phyloP scores from a whole-genome alignment of 495 filamentous ascomycete genomes.

The Penicillium crystallinum region DNA sequence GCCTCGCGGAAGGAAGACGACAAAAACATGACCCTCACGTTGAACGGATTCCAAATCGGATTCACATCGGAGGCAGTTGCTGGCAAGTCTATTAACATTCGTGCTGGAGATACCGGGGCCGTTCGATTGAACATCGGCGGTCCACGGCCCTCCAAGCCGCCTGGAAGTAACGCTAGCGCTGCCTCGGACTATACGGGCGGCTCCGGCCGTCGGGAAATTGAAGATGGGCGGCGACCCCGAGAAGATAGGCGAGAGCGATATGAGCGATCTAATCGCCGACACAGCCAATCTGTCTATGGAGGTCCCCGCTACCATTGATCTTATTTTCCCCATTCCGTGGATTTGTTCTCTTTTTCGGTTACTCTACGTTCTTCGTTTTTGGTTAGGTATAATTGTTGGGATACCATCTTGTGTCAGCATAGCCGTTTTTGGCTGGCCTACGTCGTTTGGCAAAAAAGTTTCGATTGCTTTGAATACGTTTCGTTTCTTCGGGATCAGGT shows the following conservation, averaged over 20 bases:
- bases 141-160: constrained; percentile 31
- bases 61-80: constrained; percentile 35
- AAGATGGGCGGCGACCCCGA: constrained; percentile 27
- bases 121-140: constrained; percentile 38
- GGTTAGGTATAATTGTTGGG: neutral
- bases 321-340: neutral
- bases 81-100: constrained; percentile 39
- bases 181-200: constrained; percentile 32
- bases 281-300: constrained; percentile 37
- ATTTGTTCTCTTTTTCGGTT: neutral
- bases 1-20: constrained; percentile 33
- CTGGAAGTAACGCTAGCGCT: constrained; percentile 21
- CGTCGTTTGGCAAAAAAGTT: constrained; percentile 21
- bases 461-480: constrained; percentile 11
- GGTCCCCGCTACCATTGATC: constrained; percentile 14
- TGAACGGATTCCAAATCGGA: constrained; percentile 42
- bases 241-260: constrained; percentile 36
- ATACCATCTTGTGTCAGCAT: constrained; percentile 8
- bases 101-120: constrained; percentile 35
- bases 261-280: constrained; percentile 36
- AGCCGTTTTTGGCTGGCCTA: constrained; percentile 7
- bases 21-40: constrained; percentile 38
- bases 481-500: constrained; percentile 13
- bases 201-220: constrained; percentile 25
- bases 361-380: neutral